Base-by-base conservation (phyloP, 139 green algal species). In the Closterium sp. region DNA sequence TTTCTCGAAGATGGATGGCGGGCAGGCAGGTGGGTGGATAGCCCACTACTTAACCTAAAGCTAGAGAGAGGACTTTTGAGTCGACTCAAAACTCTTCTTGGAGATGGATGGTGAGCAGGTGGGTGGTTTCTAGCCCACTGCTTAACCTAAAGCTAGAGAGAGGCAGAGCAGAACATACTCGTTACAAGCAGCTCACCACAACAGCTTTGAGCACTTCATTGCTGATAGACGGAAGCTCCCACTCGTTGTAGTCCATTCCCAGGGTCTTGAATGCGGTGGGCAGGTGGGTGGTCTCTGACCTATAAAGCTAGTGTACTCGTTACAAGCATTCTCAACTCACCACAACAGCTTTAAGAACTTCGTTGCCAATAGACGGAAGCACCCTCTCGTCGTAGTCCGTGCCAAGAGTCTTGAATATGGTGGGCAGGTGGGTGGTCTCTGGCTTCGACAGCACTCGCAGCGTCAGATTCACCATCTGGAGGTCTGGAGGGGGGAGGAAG, bases 381-480 rank as follows among this genome's bases (percentile, higher is more conserved):
- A 99, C 98, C 10, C 97, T 94, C 95, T 99, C 98, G 91, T 99
- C 98, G 97, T 98, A 99, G 94, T 99, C 98, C 64, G 96, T 87
- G 36, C 97, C 97, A 64, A 99, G 94, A 36, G 94, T 98, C 31
- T 97, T 96, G 94, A 97, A 99, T 84, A 99, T 99, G 23, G 88
- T 90, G 0, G 98, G 86, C 33, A 99, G 95, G 81, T 94, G 91
- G 6, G 96, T 88, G 86, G 97, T 94, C n/a, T 97, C 94, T 1
- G 98, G 98, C 94, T 98, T 99, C 85, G 96, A 98, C 38, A 99
- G 95, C 34, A 99, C 96, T 9, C 98, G 95, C 66, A 99, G 94
- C n/a, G 96, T 98, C 96, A 99, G 98, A 96, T 99, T 99, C 7
- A 99, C 98, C 97, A 99, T 99, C 95, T 99, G 98, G 81, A 99